Percentiles rank a stretch among this genome's conserved stretches.
phyloP scores from a whole-genome alignment of 768 basidiomycete genomes.

The Boletus reticulatus region DNA sequence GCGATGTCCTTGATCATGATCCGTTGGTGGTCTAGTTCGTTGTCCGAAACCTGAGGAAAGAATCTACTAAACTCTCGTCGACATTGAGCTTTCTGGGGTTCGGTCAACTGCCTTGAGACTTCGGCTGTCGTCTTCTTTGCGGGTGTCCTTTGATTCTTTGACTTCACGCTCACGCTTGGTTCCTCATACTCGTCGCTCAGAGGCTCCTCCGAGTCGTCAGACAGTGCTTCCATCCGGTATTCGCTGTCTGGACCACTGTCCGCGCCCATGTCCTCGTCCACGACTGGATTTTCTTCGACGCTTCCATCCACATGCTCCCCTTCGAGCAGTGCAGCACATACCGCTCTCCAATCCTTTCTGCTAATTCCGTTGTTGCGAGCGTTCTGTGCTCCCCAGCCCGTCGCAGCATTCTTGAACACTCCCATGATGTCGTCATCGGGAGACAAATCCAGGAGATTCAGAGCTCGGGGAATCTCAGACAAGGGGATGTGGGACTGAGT shows the following conservation, averaged over 20 bases:
- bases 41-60: slow-evolving; percentile 55
- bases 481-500: slow-evolving; percentile 44
- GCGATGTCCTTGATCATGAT: slow-evolving; percentile 69
- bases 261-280: slow-evolving; percentile 12
- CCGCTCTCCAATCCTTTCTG: slow-evolving; percentile 73
- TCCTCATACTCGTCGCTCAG: slow-evolving; percentile 33
- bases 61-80: slow-evolving; percentile 68
- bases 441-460: slow-evolving; percentile 61
- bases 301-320: slow-evolving; percentile 30
- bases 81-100: slow-evolving; percentile 52
- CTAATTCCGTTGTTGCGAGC: slow-evolving; percentile 42
- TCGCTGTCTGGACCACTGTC: slow-evolving; percentile 33
- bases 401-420: slow-evolving; percentile 73
- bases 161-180: background rate
- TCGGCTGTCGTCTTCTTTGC: background rate
- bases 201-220: slow-evolving; percentile 24
- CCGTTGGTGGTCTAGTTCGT: slow-evolving; percentile 47
- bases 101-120: slow-evolving; percentile 36
- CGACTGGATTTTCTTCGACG: slow-evolving; percentile 7
- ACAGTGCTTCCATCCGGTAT: slow-evolving; percentile 23
- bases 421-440: slow-evolving; percentile 71
- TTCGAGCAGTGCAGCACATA: slow-evolving; percentile 74
- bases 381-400: slow-evolving; percentile 56
- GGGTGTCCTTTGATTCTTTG: slow-evolving; percentile 9
- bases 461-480: slow-evolving; percentile 56